Base-by-base conservation (phyloP, 1,284 basidiomycete genomes). In the Spongiforma sp. region DNA sequence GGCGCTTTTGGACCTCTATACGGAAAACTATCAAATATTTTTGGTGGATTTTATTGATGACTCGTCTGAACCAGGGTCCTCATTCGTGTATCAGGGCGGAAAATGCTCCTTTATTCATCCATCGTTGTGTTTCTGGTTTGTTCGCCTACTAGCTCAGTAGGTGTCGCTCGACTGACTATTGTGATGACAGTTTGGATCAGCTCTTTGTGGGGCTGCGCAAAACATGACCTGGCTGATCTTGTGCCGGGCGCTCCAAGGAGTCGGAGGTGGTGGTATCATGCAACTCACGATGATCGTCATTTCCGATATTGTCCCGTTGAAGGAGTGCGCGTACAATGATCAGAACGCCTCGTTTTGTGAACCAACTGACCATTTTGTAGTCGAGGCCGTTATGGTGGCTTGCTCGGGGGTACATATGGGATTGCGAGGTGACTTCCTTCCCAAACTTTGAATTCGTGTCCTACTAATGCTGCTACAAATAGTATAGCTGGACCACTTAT, bases 171-270 rank as follows among this genome's bases (percentile, higher is more conserved):
- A 28, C 46, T 64, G 11, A 62, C 48, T 7, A 6, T 12, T 3
- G 26, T 4, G 6, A 12, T 62, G 37, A 33, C 65, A 91, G 84
- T 73, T 94, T 64, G 93, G 93, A 15, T 93, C 91, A 3, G 92
- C 91, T 1, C 75, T 96, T 57, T 95, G 92, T 70, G 94, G 93
- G 7, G 90, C 91, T 2, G 93, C 94, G 0, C 89, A 95, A 72
- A 88, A 72, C 66, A 91, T 94, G 85, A 84, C 82, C 5, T 90
- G 82, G 93, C 79, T 95, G 15, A 87, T 93, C 56, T 81, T 90
- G 1, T 88, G 85, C 56, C 86, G 94, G 68, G 94, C 91, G 1
- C 78, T 96, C 1, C 94, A 95, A 75, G 94, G 93, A 15, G 85
- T 94, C 36, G 93, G 93, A 14, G 93, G 93, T 8, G 93, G 93